phyloP scores from a whole-genome alignment of 2,329 filamentous ascomycete genomes.

The Aspergillus brasiliensis region DNA sequence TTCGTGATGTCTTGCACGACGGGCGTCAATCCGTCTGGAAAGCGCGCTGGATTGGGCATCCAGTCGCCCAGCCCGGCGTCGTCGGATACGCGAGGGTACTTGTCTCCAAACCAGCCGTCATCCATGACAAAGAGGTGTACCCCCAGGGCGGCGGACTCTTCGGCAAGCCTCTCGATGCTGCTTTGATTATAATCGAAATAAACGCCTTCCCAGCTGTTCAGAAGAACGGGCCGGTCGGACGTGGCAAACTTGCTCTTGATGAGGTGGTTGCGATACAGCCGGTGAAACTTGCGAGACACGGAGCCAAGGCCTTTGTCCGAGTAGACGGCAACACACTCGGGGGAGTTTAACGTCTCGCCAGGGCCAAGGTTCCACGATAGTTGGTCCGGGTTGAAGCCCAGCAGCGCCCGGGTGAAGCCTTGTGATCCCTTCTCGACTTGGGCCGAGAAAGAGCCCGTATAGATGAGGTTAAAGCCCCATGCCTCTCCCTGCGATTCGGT shows the following conservation, averaged over 20 bases:
- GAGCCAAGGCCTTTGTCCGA: constrained; percentile 61
- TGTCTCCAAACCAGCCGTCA: constrained; percentile 68
- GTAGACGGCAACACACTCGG: constrained; percentile 65
- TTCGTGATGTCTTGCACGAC: constrained; percentile 56
- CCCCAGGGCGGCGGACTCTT: constrained; percentile 60
- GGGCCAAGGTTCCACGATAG: constrained; percentile 60
- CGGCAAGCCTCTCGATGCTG: constrained; percentile 57
- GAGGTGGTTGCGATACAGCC: constrained; percentile 63
- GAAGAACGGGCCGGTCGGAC: constrained; percentile 56
- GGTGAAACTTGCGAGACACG: constrained; percentile 64
- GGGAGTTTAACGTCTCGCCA: constrained; percentile 61
- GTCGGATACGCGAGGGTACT: constrained; percentile 62
- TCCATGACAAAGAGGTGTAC: constrained; percentile 67
- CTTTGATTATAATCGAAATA: constrained; percentile 61
- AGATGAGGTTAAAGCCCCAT: constrained; percentile 67
- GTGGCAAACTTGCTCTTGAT: constrained; percentile 59
- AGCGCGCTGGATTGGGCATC: constrained; percentile 60
- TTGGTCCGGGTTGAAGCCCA: constrained; percentile 64
- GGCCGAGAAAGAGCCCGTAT: constrained; percentile 64
- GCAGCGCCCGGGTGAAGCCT: constrained; percentile 60
- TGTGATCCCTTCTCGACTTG: constrained; percentile 66
- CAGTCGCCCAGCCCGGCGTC: constrained; percentile 65
- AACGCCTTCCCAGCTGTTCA: constrained; percentile 69
- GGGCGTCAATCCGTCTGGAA: constrained; percentile 58
- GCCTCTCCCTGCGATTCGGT: constrained; percentile 64